Percentiles rank a stretch among this genome's conserved stretches.
Evolutionary conservation across 768 basidiomycete species (phyloP).

Genomic region (Russula sp.): DNA sequence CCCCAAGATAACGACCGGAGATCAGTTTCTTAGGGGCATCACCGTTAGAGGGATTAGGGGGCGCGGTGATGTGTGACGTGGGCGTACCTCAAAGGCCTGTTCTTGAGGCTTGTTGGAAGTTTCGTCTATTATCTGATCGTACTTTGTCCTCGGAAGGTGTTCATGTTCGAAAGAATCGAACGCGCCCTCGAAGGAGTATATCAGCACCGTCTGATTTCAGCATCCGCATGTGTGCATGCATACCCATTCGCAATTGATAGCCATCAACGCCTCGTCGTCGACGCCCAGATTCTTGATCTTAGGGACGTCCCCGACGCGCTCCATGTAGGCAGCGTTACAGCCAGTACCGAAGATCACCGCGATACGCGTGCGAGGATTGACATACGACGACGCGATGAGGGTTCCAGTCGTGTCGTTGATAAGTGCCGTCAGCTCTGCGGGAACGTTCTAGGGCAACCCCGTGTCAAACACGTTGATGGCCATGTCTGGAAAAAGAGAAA

Average conservation of each 20-base stretch:
- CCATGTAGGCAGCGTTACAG: conserved; percentile 98
- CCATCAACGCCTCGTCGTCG: conserved; percentile 63
- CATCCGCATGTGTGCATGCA: conserved; percentile 20
- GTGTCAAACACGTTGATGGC: not conserved
- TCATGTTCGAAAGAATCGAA: conserved; percentile 96
- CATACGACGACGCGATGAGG: conserved; percentile 93
- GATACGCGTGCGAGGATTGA: conserved; percentile 84
- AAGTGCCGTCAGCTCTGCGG: conserved; percentile 73
- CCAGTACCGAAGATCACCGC: conserved; percentile 98
- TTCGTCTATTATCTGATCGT: conserved; percentile 88
- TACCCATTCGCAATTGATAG: conserved; percentile 96
- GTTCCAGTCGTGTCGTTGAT: conserved; percentile 99
- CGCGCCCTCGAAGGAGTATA: conserved; percentile 56
- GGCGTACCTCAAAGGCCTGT: conserved; percentile 79
- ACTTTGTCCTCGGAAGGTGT: conserved; percentile 91
- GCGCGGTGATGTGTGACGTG: not conserved
- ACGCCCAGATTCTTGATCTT: conserved; percentile 78
- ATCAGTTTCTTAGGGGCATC: conserved; percentile 65
- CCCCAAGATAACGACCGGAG: conserved; percentile 91
- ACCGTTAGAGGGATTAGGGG: not conserved
- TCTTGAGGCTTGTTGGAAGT: conserved; percentile 94
- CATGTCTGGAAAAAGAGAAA: conserved; percentile 4
- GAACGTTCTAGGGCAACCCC: conserved; percentile 53
- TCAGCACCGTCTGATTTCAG: not conserved
- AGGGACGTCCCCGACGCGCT: conserved; percentile 73